These are phyloP conservation scores for Phylloporus rhodoxanthus DNA, from an alignment of 768 basidiomycete species.

Conservation along the genomic window DNA sequence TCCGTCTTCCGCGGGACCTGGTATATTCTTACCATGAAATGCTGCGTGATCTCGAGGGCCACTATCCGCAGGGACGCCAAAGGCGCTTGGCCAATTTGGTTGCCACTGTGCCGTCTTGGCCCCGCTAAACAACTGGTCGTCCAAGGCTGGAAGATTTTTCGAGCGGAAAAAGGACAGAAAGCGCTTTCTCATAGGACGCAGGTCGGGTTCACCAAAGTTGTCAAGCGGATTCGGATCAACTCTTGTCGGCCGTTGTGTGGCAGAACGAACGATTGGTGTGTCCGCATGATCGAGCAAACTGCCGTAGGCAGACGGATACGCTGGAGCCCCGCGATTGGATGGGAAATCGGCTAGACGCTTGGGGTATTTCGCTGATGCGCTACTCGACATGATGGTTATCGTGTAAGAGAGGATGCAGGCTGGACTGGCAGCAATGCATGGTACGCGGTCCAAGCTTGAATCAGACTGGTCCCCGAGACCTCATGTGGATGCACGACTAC, in stretches of 20 bases:
- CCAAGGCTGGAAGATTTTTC: conserved; percentile 12
- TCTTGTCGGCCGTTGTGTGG: not conserved
- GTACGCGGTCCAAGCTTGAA: conserved; percentile 10
- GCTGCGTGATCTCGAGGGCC: conserved; percentile 13
- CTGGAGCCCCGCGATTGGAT: not conserved
- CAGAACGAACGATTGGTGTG: not conserved
- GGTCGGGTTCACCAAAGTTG: conserved; percentile 5
- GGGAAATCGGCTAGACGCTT: conserved; percentile 1
- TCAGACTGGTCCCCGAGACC: conserved; percentile 4
- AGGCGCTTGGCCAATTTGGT: conserved; percentile 21
- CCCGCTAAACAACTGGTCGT: conserved; percentile 22
- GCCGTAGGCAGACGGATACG: not conserved
- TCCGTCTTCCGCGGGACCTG: conserved; percentile 11
- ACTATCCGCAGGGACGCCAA: conserved; percentile 17
- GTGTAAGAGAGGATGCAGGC: not conserved
- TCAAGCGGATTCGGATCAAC: not conserved
- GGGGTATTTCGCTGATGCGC: conserved; percentile 6
- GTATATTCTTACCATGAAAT: conserved; percentile 4
- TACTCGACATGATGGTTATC: conserved; percentile 10
- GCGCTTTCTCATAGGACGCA: conserved; percentile 4
- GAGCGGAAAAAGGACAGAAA: conserved; percentile 15
- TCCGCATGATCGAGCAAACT: not conserved
- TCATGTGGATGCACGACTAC: not conserved
- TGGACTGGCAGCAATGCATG: not conserved
- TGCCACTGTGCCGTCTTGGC: conserved; percentile 22